A percentile compares a stretch with the other conserved stretches of the same genome.
Conservation (phyloP, 768 basidiomycete species). For the Tricholoma furcatifolium region DNA sequence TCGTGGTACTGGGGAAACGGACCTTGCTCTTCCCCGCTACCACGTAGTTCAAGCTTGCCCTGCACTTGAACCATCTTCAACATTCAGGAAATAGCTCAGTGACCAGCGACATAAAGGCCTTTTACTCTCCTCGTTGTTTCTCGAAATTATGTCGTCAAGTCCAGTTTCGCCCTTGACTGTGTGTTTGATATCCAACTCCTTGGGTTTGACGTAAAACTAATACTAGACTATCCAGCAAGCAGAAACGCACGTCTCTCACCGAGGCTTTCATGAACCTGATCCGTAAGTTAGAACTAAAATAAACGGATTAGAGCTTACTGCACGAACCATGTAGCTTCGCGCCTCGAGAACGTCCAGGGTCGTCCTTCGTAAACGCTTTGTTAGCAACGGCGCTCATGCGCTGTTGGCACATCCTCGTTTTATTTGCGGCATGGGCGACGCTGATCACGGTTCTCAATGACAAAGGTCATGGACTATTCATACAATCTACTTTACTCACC, state of each 20-base stretch:
- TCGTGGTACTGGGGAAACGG: too few relatives aligned
- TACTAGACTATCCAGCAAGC: conserved; percentile 17
- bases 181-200: too few relatives aligned
- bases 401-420: conserved; percentile 68
- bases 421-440: conserved; percentile 64
- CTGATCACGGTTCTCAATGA: conserved; percentile 52
- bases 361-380: conserved; percentile 40
- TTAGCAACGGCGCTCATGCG: conserved; percentile 47
- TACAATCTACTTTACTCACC: conserved; percentile 62
- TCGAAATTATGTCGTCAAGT: too few relatives aligned
- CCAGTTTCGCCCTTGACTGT: too few relatives aligned
- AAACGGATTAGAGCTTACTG: not conserved
- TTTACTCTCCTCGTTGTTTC: too few relatives aligned
- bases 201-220: too few relatives aligned
- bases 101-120: too few relatives aligned
- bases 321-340: conserved; percentile 29
- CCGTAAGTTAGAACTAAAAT: conserved; percentile 28
- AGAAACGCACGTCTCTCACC: conserved; percentile 29
- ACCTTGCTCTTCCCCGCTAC: too few relatives aligned
- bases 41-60: too few relatives aligned
- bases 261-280: conserved; percentile 36
- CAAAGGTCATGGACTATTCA: conserved; percentile 37
- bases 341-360: conserved; percentile 33
- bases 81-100: too few relatives aligned
- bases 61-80: too few relatives aligned